Base-by-base conservation (phyloP, 164 flowering plant species). In the Magnolia kwangsiensis region DNA sequence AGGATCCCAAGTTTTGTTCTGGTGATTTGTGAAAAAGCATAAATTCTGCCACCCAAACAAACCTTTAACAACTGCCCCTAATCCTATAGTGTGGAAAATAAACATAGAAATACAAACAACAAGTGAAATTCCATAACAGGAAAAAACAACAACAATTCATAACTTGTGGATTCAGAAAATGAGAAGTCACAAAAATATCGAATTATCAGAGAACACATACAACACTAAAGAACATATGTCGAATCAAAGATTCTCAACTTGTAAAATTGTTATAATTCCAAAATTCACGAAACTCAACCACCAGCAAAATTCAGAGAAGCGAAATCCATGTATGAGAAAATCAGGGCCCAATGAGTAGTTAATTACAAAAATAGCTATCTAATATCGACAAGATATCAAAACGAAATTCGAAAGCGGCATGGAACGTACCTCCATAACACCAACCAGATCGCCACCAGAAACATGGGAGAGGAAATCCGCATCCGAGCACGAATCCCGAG, bases 341-440 rank as follows among this genome's bases (percentile, higher is more conserved):
- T 18, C 61, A 55, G 18, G 18, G 13, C 18, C 61, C 61, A 55
- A 55, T 2, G 16, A 2, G 18, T 55, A 16, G 18, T 16, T 16
- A 16, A 55, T 8, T 10, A 55, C 61, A 55, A 16, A 37, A 16
- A 10, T 16, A 55, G 61, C 13, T 11, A 55, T 55, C 67, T 23
- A 64, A 20, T 19, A 64, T 64, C 67, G 19, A 64, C 23, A 18
- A 4, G 16, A 55, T 19, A 19, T 64, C 24, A 64, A 64, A 18
- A 18, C 24, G 18, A 27, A 67, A 24, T 8, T 4, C 10, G 45
- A 67, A 11, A 31, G 49, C 37, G 18, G 7, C 16, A 27, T 9
- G 70, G n/a, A 27, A 16, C 24, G 8, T 64, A 67, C 71, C 50
- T 67, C 71, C 50, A 31, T 67, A 31, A 67, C 71, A 13, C 71